phyloP scores from a whole-genome alignment of 192 early-diverging fungal species.

The Backusella psychrophila region DNA sequence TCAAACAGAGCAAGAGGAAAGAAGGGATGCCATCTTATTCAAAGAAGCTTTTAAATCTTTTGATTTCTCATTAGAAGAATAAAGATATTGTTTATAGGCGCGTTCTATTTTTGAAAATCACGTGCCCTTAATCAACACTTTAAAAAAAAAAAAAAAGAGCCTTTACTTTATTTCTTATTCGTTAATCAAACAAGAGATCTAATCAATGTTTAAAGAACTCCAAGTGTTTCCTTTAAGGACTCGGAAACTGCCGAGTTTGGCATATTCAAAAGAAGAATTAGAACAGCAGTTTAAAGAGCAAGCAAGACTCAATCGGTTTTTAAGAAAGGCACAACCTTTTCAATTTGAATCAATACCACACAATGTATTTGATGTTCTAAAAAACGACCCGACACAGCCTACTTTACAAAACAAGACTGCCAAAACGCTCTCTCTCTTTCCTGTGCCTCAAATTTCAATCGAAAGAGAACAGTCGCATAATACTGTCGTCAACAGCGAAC shows the following conservation, averaged over 20 bases:
- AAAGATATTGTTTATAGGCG: neutral
- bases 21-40: slow-evolving; percentile 36
- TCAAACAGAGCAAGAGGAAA: slow-evolving; percentile 63
- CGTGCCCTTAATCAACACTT: neutral
- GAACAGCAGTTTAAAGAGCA: neutral
- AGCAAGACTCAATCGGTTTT: neutral
- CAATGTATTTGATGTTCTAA: neutral
- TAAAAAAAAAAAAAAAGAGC: neutral
- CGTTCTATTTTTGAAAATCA: neutral
- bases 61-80: slow-evolving; percentile 39
- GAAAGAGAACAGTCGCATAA: neutral
- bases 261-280: neutral
- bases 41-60: slow-evolving; percentile 40
- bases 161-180: neutral
- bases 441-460: neutral
- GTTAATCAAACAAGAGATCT: neutral
- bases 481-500: neutral
- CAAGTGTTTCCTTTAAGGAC: neutral
- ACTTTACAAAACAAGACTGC: neutral
- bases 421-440: neutral
- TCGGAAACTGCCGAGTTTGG: neutral
- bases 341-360: neutral
- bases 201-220: neutral
- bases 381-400: neutral
- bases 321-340: neutral